These are phyloP conservation scores for Corrigiola litoralis DNA, from an alignment of 179 eudicot species.

Conservation along the genomic window DNA sequence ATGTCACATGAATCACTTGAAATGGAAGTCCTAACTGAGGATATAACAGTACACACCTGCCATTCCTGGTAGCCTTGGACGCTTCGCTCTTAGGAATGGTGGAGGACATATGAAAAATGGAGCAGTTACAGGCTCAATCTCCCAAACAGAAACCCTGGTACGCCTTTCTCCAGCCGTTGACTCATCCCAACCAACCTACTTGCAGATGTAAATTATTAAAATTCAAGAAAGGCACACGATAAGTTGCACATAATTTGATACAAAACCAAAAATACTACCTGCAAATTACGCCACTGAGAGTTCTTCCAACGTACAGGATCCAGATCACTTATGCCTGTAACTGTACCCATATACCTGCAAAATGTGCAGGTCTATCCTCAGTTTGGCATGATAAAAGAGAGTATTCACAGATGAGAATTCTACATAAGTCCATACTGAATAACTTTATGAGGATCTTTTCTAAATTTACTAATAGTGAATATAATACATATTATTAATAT, in stretches of 20 bases:
- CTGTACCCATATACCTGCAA: conserved; percentile 96
- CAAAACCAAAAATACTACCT: conserved; percentile 41
- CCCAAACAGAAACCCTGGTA: conserved; percentile 91
- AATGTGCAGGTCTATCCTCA: conserved; percentile 1
- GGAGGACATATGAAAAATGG: conserved; percentile 98
- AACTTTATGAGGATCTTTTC: too few relatives aligned
- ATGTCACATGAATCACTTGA: background rate
- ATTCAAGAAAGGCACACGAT: background rate
- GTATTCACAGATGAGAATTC: background rate
- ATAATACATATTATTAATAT: too few relatives aligned
- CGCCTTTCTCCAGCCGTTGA: conserved; percentile 91
- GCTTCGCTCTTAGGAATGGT: conserved; percentile 71
- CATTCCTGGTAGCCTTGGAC: conserved; percentile 94
- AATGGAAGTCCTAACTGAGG: background rate
- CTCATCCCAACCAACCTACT: conserved; percentile 98
- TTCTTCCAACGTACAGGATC: conserved; percentile 90
- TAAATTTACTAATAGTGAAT: too few relatives aligned
- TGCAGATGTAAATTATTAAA: background rate
- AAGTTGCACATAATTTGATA: background rate
- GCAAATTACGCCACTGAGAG: conserved; percentile 97
- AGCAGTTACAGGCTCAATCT: conserved; percentile 94
- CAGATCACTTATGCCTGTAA: conserved; percentile 82
- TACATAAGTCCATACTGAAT: too few relatives aligned
- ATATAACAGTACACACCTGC: conserved; percentile 41
- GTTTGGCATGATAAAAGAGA: background rate